phyloP scores from a whole-genome alignment of 352 stramenopile species.

The Aphanomyces stellatus region DNA sequence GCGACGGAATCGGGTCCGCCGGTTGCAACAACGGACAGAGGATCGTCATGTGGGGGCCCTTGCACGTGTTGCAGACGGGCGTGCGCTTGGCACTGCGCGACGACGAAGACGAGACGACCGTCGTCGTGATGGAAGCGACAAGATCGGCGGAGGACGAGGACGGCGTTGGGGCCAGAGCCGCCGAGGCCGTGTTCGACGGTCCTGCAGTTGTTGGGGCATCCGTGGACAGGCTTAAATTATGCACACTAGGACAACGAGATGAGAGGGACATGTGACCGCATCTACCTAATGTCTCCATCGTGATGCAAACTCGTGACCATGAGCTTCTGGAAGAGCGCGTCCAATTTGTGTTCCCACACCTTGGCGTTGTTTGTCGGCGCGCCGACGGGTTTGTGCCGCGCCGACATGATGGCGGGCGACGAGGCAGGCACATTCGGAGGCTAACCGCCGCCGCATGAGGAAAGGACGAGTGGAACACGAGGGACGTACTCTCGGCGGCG shows the following conservation, averaged over 20 bases:
- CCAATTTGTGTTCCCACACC: conserved; percentile 76
- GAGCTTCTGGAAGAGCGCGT: conserved; percentile 70
- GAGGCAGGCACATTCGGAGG: background rate
- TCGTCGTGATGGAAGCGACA: background rate
- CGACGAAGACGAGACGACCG: conserved; percentile 13
- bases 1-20: no score
- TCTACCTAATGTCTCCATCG: conserved; percentile 68
- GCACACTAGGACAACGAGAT: background rate
- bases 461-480: no score
- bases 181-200: no score
- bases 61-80: conserved; percentile 59
- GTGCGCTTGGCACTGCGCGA: background rate
- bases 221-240: background rate
- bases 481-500: no score
- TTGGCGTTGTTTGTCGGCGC: conserved; percentile 9
- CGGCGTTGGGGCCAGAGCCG: no score
- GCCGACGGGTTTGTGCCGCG: background rate
- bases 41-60: conserved; percentile 75
- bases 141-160: no score
- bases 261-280: background rate
- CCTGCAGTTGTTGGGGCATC: background rate
- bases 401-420: background rate
- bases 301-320: conserved; percentile 77
- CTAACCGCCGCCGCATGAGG: no score
- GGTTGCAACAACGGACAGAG: conserved; percentile 54